A percentile compares a stretch with the other conserved stretches of the same genome.
Evolutionary conservation across 2,329 filamentous ascomycete species (phyloP).

Genomic region (Salinomyces thailandicus): DNA sequence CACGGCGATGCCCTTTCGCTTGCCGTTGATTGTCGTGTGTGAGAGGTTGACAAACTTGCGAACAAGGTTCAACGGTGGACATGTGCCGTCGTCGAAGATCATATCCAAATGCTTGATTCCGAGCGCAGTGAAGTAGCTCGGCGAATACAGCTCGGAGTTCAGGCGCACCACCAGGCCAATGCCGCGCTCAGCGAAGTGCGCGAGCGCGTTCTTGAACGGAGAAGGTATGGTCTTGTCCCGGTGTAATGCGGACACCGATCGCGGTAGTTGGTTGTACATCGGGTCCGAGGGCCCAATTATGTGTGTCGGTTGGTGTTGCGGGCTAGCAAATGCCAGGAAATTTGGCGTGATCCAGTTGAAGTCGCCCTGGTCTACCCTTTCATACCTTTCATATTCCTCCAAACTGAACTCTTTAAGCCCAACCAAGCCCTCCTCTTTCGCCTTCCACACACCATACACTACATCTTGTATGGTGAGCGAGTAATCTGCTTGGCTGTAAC

Average conservation of each 20-base stretch:
- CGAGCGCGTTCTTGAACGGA: constrained; percentile 92
- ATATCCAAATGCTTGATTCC: constrained; percentile 96
- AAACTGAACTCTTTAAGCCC: constrained; percentile 89
- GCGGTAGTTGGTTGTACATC: constrained; percentile 63
- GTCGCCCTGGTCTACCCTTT: constrained; percentile 94
- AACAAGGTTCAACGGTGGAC: constrained; percentile 78
- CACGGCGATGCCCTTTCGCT: constrained; percentile 87
- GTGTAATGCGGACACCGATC: constrained; percentile 62
- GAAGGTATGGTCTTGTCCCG: constrained; percentile 57
- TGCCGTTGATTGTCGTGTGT: constrained; percentile 76
- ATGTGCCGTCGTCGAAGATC: constrained; percentile 99
- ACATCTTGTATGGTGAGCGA: constrained; percentile 92
- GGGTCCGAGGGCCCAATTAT: constrained; percentile 64
- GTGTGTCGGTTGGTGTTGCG: constrained; percentile 67
- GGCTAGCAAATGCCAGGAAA: constrained; percentile 93
- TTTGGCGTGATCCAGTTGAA: constrained; percentile 98
- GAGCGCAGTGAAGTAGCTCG: constrained; percentile 91
- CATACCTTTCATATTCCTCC: constrained; percentile 92
- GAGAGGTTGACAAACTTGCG: constrained; percentile 90
- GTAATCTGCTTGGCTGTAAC: constrained; percentile 97
- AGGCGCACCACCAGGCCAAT: constrained; percentile 89
- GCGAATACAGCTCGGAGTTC: constrained; percentile 91
- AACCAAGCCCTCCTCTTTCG: constrained; percentile 89
- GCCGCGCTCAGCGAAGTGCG: constrained; percentile 76
- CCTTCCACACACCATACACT: constrained; percentile 97